A percentile compares a stretch with the other conserved stretches of the same genome.
phyloP scores from a whole-genome alignment of 257 asterid genomes.

The Solanum pinnatisectum region DNA sequence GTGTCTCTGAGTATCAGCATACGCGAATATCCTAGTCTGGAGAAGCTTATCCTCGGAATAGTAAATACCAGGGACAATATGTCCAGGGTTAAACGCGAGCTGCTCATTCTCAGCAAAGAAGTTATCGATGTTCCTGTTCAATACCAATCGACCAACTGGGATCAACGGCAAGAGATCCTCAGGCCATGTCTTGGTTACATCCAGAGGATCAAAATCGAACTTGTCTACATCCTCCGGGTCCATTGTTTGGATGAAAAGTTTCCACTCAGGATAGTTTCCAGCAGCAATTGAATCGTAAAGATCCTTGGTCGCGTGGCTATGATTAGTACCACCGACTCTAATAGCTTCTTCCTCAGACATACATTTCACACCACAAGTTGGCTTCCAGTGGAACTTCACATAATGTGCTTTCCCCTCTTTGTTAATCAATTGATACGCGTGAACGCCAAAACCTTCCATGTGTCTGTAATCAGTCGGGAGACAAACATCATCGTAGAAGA shows the following conservation, averaged over 20 bases:
- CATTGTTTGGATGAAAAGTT: neutral
- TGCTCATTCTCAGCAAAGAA: constrained; percentile 71
- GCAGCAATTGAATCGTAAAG: neutral
- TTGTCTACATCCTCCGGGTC: neutral
- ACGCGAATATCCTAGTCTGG: constrained; percentile 54
- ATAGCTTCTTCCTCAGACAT: constrained; percentile 1
- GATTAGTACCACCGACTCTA: neutral
- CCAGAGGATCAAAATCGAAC: neutral
- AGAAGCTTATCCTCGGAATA: constrained; percentile 64
- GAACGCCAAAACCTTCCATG: constrained; percentile 1
- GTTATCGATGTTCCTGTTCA: neutral
- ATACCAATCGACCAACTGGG: neutral
- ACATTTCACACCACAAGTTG: neutral
- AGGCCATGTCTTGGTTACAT: constrained; percentile 1
- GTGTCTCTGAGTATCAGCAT: constrained; percentile 73
- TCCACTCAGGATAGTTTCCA: constrained; percentile 1
- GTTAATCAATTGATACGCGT: neutral
- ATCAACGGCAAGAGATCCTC: constrained; percentile 2
- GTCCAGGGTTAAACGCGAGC: constrained; percentile 56
- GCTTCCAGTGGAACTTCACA: constrained; percentile 1
- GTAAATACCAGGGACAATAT: constrained; percentile 56
- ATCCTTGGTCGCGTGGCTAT: neutral
- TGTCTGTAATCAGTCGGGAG: neutral
- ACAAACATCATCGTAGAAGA: constrained; percentile 6
- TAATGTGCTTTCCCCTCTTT: neutral